Evolutionary conservation across 441 rosid genomes (phyloP).

Genomic region (Aquilaria agallochum): DNA sequence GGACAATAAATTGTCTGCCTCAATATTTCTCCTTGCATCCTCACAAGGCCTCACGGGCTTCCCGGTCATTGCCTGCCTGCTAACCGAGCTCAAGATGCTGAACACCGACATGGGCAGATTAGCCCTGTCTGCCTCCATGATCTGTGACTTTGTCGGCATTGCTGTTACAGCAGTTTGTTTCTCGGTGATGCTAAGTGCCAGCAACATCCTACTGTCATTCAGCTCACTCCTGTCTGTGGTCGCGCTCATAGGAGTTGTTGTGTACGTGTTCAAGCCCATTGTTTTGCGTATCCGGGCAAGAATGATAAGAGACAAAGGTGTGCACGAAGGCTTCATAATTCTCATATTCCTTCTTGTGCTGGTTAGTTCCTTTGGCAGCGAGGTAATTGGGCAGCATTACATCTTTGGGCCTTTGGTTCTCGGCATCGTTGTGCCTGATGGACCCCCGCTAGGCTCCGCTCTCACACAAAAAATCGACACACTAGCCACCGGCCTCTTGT

Average conservation of each 20-base stretch:
- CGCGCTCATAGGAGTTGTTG: constrained; percentile 6
- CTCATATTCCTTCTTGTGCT: constrained; percentile 14
- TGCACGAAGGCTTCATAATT: constrained; percentile 16
- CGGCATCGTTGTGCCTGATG: constrained; percentile 35
- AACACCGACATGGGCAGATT: constrained; percentile 40
- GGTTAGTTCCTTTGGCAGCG: constrained; percentile 15
- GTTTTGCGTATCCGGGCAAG: constrained; percentile 8
- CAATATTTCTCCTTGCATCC: constrained; percentile 16
- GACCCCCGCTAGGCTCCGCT: constrained; percentile 38
- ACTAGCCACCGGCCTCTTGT: constrained; percentile 20
- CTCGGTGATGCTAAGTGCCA: background rate
- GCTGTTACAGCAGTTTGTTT: background rate
- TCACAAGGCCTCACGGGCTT: constrained; percentile 27
- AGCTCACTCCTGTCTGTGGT: background rate
- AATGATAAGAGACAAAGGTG: constrained; percentile 16
- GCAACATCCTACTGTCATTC: no score
- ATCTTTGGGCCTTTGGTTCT: constrained; percentile 23
- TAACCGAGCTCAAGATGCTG: constrained; percentile 28
- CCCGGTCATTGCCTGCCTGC: constrained; percentile 23
- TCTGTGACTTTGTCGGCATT: constrained; percentile 18
- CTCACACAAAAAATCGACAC: constrained; percentile 22
- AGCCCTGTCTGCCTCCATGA: constrained; percentile 27
- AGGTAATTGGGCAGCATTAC: constrained; percentile 36
- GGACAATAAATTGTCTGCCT: background rate
- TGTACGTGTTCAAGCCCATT: constrained; percentile 19